These are phyloP conservation scores for Suillus brevipes DNA, from an alignment of 768 basidiomycete species.

Conservation along the genomic window DNA sequence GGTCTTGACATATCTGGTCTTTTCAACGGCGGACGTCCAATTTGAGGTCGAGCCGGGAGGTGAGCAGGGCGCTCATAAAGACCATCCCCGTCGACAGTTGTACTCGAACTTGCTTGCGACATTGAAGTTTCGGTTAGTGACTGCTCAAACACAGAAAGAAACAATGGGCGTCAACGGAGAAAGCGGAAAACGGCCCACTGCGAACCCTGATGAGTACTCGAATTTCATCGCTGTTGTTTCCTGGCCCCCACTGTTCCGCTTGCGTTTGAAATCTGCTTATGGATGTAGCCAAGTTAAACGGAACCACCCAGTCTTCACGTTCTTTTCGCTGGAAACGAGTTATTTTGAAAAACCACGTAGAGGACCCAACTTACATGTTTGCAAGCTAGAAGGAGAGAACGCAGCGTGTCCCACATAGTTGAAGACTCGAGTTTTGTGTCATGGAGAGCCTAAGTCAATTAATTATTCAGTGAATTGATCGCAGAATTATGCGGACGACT, in stretches of 20 bases:
- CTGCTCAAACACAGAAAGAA: slow-evolving; percentile 46
- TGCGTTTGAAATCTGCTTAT: slow-evolving; percentile 34
- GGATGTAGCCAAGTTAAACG: slow-evolving; percentile 38
- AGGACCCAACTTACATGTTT: slow-evolving; percentile 25
- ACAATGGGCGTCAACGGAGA: slow-evolving; percentile 39
- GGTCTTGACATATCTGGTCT: slow-evolving; percentile 18
- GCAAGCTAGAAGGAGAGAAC: slow-evolving; percentile 22
- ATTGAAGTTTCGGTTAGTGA: slow-evolving; percentile 30
- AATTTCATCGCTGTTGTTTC: slow-evolving; percentile 32
- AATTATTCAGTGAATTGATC: slow-evolving; percentile 9
- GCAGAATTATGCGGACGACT: slow-evolving; percentile 22
- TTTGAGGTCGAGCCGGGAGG: slow-evolving; percentile 25
- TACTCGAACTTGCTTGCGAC: slow-evolving; percentile 17
- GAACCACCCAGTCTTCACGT: slow-evolving; percentile 42
- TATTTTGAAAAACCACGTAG: slow-evolving; percentile 19
- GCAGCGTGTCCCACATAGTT: slow-evolving; percentile 27
- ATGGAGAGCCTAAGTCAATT: slow-evolving; percentile 16
- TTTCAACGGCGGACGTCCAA: slow-evolving; percentile 15
- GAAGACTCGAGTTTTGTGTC: slow-evolving; percentile 26
- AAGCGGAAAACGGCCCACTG: slow-evolving; percentile 43
- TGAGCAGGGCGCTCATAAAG: slow-evolving; percentile 26
- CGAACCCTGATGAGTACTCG: slow-evolving; percentile 57
- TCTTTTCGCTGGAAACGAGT: slow-evolving; percentile 43
- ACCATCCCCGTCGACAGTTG: slow-evolving; percentile 16
- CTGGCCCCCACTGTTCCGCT: slow-evolving; percentile 22